Conservation (phyloP, 495 filamentous ascomycete genomes). For the Hypoxylon intermedium region DNA sequence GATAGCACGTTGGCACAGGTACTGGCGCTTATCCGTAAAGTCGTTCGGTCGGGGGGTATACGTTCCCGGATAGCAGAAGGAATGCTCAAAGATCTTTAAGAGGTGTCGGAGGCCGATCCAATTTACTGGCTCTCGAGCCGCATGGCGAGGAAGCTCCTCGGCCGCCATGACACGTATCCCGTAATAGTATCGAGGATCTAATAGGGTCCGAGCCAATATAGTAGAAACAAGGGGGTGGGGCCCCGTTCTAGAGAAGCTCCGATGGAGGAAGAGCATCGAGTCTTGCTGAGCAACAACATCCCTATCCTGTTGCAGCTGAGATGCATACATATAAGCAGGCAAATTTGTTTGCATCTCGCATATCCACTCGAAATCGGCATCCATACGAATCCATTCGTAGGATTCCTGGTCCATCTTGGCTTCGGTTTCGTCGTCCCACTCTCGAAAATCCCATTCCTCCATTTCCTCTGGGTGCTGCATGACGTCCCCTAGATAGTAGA, state of each 20-base stretch:
- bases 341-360: conserved; percentile 76
- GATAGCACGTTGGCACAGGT: conserved; percentile 82
- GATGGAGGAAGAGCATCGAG: conserved; percentile 57
- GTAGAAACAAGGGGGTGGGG: conserved; percentile 80
- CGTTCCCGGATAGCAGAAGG: conserved; percentile 75
- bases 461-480: conserved; percentile 82
- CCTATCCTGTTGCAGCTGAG: conserved; percentile 94
- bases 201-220: conserved; percentile 83
- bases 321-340: conserved; percentile 95
- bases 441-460: conserved; percentile 79
- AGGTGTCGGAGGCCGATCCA: conserved; percentile 87
- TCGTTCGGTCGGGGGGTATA: conserved; percentile 82
- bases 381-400: conserved; percentile 98
- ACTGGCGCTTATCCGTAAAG: conserved; percentile 82
- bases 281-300: conserved; percentile 96
- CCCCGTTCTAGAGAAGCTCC: conserved; percentile 38
- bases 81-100: conserved; percentile 79
- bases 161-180: conserved; percentile 87
- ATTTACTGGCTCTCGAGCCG: conserved; percentile 59
- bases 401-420: conserved; percentile 91
- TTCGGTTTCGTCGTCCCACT: conserved; percentile 89
- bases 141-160: conserved; percentile 74
- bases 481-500: conserved; percentile 94
- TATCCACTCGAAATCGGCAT: conserved; percentile 98
- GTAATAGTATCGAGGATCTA: conserved; percentile 92